Base-by-base conservation (phyloP, 495 filamentous ascomycete genomes). In the Penicillium nucicola region DNA sequence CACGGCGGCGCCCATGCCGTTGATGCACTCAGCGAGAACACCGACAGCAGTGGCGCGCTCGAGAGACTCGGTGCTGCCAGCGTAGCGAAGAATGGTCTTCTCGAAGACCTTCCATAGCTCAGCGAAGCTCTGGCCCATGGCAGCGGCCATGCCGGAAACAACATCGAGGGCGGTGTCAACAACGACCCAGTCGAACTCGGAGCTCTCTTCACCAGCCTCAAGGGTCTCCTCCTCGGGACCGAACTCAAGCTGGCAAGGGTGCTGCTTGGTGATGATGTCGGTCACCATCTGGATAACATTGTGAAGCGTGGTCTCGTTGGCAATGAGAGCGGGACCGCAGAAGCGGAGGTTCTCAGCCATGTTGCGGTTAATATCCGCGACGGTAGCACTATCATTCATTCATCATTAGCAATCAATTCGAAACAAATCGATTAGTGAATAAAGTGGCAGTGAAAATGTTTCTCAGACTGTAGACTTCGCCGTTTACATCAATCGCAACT, bases 171-270 rank as follows among this genome's bases (percentile, higher is more conserved):
- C 90, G 14, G 89, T 96, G 70, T 98, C 93, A 42, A 98, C 87
- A 37, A 95, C 84, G 20, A 95, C 81, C 93, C 93, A 97, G 72
- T 97, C 93, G 63, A 92, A 97, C 75, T 98, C 93, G 14, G 93
- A 92, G 14, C 85, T 87, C 62, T 93, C 90, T 30, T 92, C 86
- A 22, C 84, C 74, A 20, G 82, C 77, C 43, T 82, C 82, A 32
- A 83, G 71, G 30, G 83, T 76, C 55, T 90, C 86, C 34, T 85
- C 84, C 40, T 90, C 90, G 43, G 87, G 85, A 15, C 81, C 88
- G 33, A 91, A 82, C 65, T 97, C 93, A 56, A 91, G 76, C 71
- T 98, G 93, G 74, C 90, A 97, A 49, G 88, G 84, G 76, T 98
- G 93, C 53, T 86, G 80, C 67, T 92, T 91, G 51, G 83, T 90